These are phyloP conservation scores for Kalanchoe fedtschenkoi DNA, from an alignment of 164 flowering plant genomes.

Conservation along the genomic window DNA sequence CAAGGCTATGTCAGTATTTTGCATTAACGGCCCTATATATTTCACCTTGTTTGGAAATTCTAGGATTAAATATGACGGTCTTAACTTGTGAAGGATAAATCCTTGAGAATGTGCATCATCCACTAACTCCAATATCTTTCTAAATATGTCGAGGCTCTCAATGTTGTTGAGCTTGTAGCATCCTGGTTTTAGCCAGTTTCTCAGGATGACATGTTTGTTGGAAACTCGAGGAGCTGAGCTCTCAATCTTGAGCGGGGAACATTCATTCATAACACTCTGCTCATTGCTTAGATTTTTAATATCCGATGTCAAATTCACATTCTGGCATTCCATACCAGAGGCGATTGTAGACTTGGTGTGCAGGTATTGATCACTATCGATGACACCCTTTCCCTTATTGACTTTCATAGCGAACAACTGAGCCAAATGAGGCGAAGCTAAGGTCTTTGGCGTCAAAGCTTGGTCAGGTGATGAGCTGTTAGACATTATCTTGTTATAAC, in stretches of 20 bases:
- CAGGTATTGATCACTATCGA: constrained; percentile 9
- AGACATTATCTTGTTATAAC: constrained; percentile 12
- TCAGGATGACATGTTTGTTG: constrained; percentile 36
- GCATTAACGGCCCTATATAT: constrained; percentile 36
- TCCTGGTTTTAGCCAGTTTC: constrained; percentile 47
- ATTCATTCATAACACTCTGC: neutral
- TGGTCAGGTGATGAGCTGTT: constrained; percentile 3
- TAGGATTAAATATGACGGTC: constrained; percentile 61
- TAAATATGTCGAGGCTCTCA: constrained; percentile 41
- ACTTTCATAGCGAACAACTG: constrained; percentile 11
- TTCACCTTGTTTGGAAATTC: constrained; percentile 34
- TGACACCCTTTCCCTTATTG: constrained; percentile 16
- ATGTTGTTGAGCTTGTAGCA: constrained; percentile 23
- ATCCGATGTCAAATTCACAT: constrained; percentile 3
- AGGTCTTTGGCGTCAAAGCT: constrained; percentile 9
- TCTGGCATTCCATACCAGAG: constrained; percentile 4
- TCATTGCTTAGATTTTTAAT: neutral
- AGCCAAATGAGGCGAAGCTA: constrained; percentile 8
- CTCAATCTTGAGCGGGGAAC: constrained; percentile 10
- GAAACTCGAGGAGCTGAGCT: constrained; percentile 11
- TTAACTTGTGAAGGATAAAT: constrained; percentile 33
- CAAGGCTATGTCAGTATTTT: constrained; percentile 11
- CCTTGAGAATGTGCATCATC: constrained; percentile 57
- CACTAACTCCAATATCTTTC: constrained; percentile 62
- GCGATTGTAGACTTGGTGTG: neutral